These are phyloP conservation scores for Backusella tarrabulga DNA, from an alignment of 192 early-diverging fungal species.

Conservation along the genomic window DNA sequence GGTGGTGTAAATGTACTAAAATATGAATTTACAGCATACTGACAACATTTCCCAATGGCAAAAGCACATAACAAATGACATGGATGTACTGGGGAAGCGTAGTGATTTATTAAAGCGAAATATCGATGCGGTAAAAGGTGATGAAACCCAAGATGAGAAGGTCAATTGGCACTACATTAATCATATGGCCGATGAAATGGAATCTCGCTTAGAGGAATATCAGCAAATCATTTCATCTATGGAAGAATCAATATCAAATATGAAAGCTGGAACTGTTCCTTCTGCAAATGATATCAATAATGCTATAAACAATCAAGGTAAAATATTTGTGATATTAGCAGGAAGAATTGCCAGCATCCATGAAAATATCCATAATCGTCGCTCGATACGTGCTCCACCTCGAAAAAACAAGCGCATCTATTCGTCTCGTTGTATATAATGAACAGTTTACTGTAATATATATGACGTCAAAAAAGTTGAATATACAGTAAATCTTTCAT, in stretches of 20 bases:
- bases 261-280: not conserved
- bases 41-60: not conserved
- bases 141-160: not conserved
- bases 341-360: not conserved
- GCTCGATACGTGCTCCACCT: not conserved
- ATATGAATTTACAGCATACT: not conserved
- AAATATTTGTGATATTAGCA: not conserved
- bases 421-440: not conserved
- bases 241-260: not conserved
- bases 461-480: too few species aligned
- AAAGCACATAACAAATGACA: not conserved
- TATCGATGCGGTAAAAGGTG: not conserved
- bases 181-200: not conserved
- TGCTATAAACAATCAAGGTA: not conserved
- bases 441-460: not conserved
- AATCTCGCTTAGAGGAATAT: not conserved
- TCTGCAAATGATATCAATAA: not conserved
- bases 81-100: not conserved
- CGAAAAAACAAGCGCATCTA: not conserved
- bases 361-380: not conserved
- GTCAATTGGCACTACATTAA: not conserved
- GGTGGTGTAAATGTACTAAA: not conserved
- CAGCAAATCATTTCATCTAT: not conserved
- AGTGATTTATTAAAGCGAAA: not conserved
- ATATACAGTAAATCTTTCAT: too few species aligned